Base-by-base conservation (phyloP, 495 filamentous ascomycete genomes). In the Penicillium angulare region DNA sequence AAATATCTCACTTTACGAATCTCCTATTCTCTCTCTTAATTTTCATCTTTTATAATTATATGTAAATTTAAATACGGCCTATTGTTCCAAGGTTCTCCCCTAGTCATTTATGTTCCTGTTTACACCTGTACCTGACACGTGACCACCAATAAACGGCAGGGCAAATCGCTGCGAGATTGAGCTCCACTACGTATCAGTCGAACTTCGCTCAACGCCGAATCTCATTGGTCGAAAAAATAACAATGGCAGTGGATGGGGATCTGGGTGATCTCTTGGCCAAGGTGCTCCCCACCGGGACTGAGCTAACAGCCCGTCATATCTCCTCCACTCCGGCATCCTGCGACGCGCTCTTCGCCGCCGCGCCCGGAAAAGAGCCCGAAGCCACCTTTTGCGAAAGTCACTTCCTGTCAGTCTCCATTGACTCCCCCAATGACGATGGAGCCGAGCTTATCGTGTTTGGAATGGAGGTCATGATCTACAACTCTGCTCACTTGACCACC, bases 331-430 rank as follows among this genome's bases (percentile, higher is more conserved):
- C 93, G 15, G 82, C 82, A 10, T 76, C 72, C 49, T 87, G 83
- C 45, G 74, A 79, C 7, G 78, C 91, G 18, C 79, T 99, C 43
- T 96, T 85, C 65, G 82, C 85, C n/a, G 79, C 92, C 22, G 83
- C 90, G 7, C 86, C 90, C 7, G 80, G 79, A 40, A 71, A 83
- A 43, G 75, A 79, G 13, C 74, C 86, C 1, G 82, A 91, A 61
- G 61, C 79, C 47, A 97, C 95, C 0, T 93, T 88, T 53, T 87
- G 86, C 63, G 90, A 95, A 69, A 89, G 77, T 29, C 95, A 97
- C 61, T 96, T 96, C 63, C 77, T 97, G 9, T 75, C 85, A 6
- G 75, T 88, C 18, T 89, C 90, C 4, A 79, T 90, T 56, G 71
- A 75, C 32, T 50, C 48, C 13, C 56, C 68, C 10, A 64, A 68